These are phyloP conservation scores for Umbilicus rupestris DNA, from an alignment of 164 flowering plant species.

Conservation along the genomic window DNA sequence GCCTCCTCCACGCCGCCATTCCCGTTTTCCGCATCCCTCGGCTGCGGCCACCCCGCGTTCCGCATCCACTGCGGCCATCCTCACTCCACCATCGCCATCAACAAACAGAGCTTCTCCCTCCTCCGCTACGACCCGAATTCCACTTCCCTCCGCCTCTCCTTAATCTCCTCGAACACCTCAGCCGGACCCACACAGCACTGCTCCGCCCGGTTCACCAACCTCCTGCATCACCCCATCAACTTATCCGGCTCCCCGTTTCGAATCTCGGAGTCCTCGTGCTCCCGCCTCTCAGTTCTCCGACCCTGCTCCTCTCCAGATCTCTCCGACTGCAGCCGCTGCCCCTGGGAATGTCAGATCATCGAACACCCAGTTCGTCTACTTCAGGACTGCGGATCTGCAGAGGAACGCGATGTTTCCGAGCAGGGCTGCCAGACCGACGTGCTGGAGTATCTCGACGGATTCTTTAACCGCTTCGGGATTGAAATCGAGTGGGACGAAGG, in stretches of 20 bases:
- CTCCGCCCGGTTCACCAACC: conserved; percentile 3
- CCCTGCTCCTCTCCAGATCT: conserved; percentile 29
- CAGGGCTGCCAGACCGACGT: conserved; percentile 46
- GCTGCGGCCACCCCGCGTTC: conserved; percentile 74
- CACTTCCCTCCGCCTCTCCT: conserved; percentile 34
- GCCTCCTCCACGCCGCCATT: conserved; percentile 25
- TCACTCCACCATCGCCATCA: conserved; percentile 42
- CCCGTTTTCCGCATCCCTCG: conserved; percentile 50
- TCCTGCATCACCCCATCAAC: conserved; percentile 31
- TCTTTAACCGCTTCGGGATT: conserved; percentile 30
- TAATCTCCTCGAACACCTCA: conserved; percentile 11
- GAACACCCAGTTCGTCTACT: conserved; percentile 32
- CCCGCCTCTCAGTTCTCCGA: conserved; percentile 37
- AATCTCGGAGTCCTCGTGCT: conserved; percentile 47
- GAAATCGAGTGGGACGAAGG: conserved; percentile 44
- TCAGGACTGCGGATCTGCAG: conserved; percentile 25
- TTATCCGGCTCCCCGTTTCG: conserved; percentile 51
- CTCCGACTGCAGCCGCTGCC: conserved; percentile 43
- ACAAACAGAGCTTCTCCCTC: conserved; percentile 42
- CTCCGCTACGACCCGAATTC: conserved; percentile 31
- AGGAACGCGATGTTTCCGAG: conserved; percentile 14
- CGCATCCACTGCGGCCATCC: conserved; percentile 45
- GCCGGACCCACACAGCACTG: background rate
- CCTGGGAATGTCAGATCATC: conserved; percentile 42
- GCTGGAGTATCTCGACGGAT: conserved; percentile 32